Percentiles rank a stretch among this genome's conserved stretches.
Conservation (phyloP, 202 grass and related monocot species). For the Carex arenaria region DNA sequence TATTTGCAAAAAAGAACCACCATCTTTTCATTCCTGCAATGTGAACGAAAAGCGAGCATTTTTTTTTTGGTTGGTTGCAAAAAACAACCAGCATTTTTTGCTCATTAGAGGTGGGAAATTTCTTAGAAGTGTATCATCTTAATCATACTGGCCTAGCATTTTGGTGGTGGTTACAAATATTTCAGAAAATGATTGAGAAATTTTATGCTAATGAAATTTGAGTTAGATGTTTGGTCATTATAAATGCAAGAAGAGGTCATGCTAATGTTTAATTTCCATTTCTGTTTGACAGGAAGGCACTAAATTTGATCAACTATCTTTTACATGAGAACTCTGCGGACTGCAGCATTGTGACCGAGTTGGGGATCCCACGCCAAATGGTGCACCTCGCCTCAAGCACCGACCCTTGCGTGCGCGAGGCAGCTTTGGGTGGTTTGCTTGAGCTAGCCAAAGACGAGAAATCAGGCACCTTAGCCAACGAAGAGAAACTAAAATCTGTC, state of each 20-base stretch:
- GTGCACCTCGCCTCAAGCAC: constrained; percentile 55
- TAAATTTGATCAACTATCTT: constrained; percentile 59
- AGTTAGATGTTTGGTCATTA: neutral
- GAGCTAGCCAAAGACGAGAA: constrained; percentile 49
- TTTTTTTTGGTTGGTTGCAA: neutral
- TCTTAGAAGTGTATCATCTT: neutral
- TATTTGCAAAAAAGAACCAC: neutral
- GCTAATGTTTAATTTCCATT: neutral
- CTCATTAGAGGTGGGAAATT: neutral
- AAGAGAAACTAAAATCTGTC: constrained; percentile 52
- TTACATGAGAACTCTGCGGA: constrained; percentile 51
- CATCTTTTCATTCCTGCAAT: neutral
- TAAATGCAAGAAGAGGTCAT: neutral
- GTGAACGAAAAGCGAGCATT: neutral
- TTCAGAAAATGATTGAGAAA: neutral
- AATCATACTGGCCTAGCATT: neutral
- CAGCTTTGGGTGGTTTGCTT: constrained; percentile 62
- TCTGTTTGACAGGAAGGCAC: constrained; percentile 61
- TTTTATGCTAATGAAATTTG: neutral
- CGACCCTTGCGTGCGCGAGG: constrained; percentile 69
- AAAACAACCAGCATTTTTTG: neutral
- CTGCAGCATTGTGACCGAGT: constrained; percentile 38
- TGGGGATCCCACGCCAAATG: constrained; percentile 60
- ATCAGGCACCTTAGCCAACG: constrained; percentile 20
- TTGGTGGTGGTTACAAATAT: neutral